These are phyloP conservation scores for Coemansia sp. DNA, from an alignment of 192 early-diverging fungal genomes.

Conservation along the genomic window DNA sequence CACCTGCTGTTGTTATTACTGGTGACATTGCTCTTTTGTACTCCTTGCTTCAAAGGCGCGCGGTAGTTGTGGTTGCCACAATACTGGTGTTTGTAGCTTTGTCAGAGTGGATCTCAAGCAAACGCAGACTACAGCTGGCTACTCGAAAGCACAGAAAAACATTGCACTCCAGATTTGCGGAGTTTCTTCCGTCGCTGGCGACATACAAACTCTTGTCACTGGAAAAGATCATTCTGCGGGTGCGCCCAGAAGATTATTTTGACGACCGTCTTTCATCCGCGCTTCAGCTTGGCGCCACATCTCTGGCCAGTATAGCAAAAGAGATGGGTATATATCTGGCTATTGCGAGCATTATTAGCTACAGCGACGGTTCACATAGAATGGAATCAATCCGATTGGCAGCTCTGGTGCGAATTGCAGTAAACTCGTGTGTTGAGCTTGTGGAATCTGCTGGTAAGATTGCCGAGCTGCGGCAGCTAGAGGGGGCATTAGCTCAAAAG, in stretches of 20 bases:
- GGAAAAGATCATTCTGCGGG: slow-evolving; percentile 18
- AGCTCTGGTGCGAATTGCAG: not conserved
- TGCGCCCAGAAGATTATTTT: slow-evolving; percentile 14
- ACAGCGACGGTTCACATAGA: not conserved
- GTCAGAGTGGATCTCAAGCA: slow-evolving; percentile 20
- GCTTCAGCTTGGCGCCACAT: slow-evolving; percentile 7
- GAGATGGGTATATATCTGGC: slow-evolving; percentile 16
- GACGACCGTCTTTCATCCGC: slow-evolving; percentile 13
- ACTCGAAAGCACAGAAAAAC: slow-evolving; percentile 3
- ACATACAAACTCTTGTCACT: slow-evolving; percentile 30
- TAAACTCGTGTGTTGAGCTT: slow-evolving; percentile 14
- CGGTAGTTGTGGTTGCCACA: not conserved
- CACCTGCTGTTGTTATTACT: slow-evolving; percentile 7
- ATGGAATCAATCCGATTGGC: not conserved
- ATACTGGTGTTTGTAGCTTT: slow-evolving; percentile 7
- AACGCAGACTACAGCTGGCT: slow-evolving; percentile 5
- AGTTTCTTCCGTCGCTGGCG: slow-evolving; percentile 19
- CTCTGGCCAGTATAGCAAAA: slow-evolving; percentile 10
- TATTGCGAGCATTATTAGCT: not conserved
- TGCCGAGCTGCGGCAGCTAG: slow-evolving; percentile 14
- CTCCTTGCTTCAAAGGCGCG: slow-evolving; percentile 20
- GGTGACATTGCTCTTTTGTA: slow-evolving; percentile 19
- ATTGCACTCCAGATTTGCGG: slow-evolving; percentile 17
- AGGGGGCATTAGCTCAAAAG: slow-evolving; percentile 7
- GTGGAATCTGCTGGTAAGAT: slow-evolving; percentile 8